Base-by-base conservation (phyloP, 2,329 filamentous ascomycete genomes). In the Xylaria sp. region DNA sequence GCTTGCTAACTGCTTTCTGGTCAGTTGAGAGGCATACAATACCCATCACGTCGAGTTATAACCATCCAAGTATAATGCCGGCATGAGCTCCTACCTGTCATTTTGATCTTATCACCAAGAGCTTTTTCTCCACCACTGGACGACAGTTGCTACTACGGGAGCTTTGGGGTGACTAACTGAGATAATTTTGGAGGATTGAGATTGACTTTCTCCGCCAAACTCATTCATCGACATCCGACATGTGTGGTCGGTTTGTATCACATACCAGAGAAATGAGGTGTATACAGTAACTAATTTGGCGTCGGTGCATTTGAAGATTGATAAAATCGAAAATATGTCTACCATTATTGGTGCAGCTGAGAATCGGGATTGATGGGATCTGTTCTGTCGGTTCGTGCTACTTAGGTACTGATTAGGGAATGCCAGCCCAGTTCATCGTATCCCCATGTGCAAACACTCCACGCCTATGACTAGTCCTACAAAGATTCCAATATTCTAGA, bases 341-440 rank as follows among this genome's bases (percentile, higher is more conserved):
- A 57, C 17, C 20, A 40, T 53, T 54, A 17, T 63, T 59, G 59
- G 36, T 7, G n/a, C 23, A 31, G 13, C 28, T 48, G 15, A 46
- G 36, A 49, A 1, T 46, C 20, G 57, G 51, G 33, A 36, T 63
- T 60, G 59, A 20, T 58, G 56, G 40, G 33, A 63, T 59, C 36
- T 59, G n/a, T 48, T 59, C 59, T 63, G 20, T 59, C 62, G 33
- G 46, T 48, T 54, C 44, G 59, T 58, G 54, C 48, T 63, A 61
- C 17, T 3, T 54, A 62, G 26, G 49, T 36, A 53, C 49, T 26
- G 23, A 53, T 33, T 33, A 48, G 15, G 40, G 48, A 64, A 67
- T 67, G 56, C 36, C 28, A 67, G 46, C 20, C 51, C 20, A 28
- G 23, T 31, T n/a, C 26, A 40, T 42, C 7, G 11, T 13, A 40